Percentiles rank a stretch among this genome's conserved stretches.
Conservation (phyloP, 805 yeast species). For the Kuraishia hungarica region DNA sequence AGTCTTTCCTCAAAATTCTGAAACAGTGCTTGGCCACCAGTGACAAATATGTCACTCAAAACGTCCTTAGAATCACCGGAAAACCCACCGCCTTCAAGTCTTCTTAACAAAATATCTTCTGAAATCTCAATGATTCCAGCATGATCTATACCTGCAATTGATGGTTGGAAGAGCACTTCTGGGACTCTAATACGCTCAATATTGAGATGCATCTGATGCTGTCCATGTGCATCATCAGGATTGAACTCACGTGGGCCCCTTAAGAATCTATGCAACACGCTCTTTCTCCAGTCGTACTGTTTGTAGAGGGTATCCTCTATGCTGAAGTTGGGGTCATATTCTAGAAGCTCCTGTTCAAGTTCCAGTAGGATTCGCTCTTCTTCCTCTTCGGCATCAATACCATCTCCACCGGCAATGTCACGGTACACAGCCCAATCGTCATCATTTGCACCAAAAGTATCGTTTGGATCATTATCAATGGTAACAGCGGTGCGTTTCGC, state of each 20-base stretch:
- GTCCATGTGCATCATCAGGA: conserved; percentile 73
- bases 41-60: conserved; percentile 62
- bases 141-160: conserved; percentile 91
- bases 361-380: conserved; percentile 51
- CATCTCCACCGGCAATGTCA: conserved; percentile 66
- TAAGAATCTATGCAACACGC: conserved; percentile 70
- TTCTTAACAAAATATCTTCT: conserved; percentile 53
- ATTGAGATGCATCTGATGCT: conserved; percentile 85
- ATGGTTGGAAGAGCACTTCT: conserved; percentile 86
- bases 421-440: conserved; percentile 93
- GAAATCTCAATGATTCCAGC: conserved; percentile 84
- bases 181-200: conserved; percentile 89
- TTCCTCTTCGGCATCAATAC: conserved; percentile 74
- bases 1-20: conserved; percentile 63
- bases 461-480: conserved; percentile 85
- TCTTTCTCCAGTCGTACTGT: conserved; percentile 78
- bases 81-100: conserved; percentile 48
- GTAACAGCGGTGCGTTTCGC: conserved; percentile 50
- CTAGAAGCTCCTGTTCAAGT: conserved; percentile 69
- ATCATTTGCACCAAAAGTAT: conserved; percentile 91
- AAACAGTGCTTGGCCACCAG: conserved; percentile 77
- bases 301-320: conserved; percentile 79
- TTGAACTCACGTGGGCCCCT: conserved; percentile 88
- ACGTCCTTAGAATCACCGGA: conserved; percentile 44
- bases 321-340: conserved; percentile 78